A percentile compares a stretch with the other conserved stretches of the same genome.
Conservation (phyloP, 352 stramenopile species). For the Pythium apleroticum region DNA sequence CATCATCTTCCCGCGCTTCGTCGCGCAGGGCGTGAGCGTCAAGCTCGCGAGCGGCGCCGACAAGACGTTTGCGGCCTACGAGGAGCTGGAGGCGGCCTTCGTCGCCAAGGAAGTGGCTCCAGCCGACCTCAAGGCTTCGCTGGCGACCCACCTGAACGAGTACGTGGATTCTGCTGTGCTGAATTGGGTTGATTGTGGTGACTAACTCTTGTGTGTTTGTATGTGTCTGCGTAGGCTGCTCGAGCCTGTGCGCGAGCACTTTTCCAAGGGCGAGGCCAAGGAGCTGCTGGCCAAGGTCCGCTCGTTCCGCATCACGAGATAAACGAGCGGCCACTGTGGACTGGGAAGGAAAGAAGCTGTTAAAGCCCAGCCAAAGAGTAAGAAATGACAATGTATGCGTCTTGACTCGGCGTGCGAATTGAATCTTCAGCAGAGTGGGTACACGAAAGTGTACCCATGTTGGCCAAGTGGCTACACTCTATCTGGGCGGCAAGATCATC, state of each 20-base stretch:
- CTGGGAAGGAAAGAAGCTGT: neutral
- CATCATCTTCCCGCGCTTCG: constrained; percentile 93
- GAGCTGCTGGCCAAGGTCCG: constrained; percentile 95
- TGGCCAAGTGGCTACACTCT: constrained; percentile 13
- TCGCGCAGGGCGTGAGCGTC: constrained; percentile 44
- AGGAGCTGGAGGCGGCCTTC: constrained; percentile 92
- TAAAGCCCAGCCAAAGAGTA: neutral
- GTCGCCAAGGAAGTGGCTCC: constrained; percentile 88
- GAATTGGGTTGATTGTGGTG: constrained; percentile 6
- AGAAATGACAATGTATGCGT: neutral
- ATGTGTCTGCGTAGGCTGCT: constrained; percentile 68
- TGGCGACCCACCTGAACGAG: constrained; percentile 92
- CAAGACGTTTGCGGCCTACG: constrained; percentile 88
- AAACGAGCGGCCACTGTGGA: constrained; percentile 25
- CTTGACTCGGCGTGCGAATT: neutral
- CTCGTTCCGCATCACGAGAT: constrained; percentile 95
- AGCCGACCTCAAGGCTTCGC: constrained; percentile 92
- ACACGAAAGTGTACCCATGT: constrained; percentile 15
- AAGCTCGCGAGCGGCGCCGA: constrained; percentile 46
- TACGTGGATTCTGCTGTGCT: constrained; percentile 37
- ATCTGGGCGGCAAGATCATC: neutral
- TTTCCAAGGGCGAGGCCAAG: constrained; percentile 93
- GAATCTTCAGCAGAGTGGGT: neutral
- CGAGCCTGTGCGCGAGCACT: constrained; percentile 97
- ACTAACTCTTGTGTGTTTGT: constrained; percentile 21